phyloP scores from a whole-genome alignment of 768 basidiomycete species.

The Pholiota microspora region DNA sequence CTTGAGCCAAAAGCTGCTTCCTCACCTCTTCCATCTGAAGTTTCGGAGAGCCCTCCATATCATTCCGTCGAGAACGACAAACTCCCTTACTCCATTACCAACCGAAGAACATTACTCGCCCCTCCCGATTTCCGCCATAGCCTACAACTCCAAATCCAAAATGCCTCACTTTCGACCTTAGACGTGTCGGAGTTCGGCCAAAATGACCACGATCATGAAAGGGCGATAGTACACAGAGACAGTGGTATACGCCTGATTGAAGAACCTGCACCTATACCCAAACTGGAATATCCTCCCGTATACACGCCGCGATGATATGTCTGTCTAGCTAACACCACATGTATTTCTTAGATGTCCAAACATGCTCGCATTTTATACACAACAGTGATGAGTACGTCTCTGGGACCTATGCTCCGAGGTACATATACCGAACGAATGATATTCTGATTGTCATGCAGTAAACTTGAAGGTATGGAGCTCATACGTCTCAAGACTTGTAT shows the following conservation, averaged over 20 bases:
- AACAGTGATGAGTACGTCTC: too few relatives aligned
- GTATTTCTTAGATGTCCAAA: background rate
- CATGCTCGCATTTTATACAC: background rate
- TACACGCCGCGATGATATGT: background rate
- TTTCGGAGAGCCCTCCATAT: background rate
- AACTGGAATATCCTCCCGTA: background rate
- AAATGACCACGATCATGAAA: background rate
- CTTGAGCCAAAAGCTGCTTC: background rate
- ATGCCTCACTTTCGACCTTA: background rate
- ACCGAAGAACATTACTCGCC: background rate
- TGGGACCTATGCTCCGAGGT: too few relatives aligned
- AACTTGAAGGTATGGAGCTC: too few relatives aligned
- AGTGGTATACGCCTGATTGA: background rate
- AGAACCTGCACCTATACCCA: background rate
- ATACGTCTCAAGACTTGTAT: too few relatives aligned
- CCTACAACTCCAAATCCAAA: background rate
- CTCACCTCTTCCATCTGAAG: too few relatives aligned
- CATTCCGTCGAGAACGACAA: background rate
- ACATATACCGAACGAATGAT: too few relatives aligned
- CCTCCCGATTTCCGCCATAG: background rate
- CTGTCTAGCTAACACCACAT: background rate
- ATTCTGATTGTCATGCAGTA: too few relatives aligned
- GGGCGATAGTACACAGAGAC: background rate
- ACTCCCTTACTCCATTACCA: background rate
- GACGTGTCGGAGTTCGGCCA: background rate